These are phyloP conservation scores for Athelia psychrophila DNA, from an alignment of 1,284 basidiomycete species.

Conservation along the genomic window DNA sequence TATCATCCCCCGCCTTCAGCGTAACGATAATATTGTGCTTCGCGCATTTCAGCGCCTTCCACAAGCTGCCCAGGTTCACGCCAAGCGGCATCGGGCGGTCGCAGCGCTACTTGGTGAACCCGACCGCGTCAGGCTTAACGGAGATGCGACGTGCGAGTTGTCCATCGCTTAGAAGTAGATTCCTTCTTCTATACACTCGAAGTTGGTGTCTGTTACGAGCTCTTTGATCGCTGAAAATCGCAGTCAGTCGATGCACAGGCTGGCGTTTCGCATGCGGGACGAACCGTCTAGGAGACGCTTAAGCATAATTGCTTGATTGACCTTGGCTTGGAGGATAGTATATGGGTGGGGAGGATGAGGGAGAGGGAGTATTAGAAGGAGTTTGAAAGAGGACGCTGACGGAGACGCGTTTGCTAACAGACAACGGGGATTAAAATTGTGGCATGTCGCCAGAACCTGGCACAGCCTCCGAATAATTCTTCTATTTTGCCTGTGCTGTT, in stretches of 20 bases:
- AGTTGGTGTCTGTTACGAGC: constrained; percentile 97
- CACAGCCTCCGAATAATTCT: too few relatives aligned
- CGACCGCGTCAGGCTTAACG: constrained; percentile 72
- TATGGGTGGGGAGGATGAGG: too few relatives aligned
- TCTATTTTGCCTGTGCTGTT: too few relatives aligned
- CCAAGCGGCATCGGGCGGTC: constrained; percentile 95
- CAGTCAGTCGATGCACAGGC: constrained; percentile 2
- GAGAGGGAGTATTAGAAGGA: too few relatives aligned
- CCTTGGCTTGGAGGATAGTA: too few relatives aligned
- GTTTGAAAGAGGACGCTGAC: too few relatives aligned
- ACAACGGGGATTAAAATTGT: too few relatives aligned
- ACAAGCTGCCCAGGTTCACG: constrained; percentile 86
- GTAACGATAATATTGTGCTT: constrained; percentile 95
- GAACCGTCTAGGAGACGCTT: constrained; percentile 88
- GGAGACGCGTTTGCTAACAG: too few relatives aligned
- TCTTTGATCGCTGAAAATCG: constrained; percentile 84
- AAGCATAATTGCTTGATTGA: constrained; percentile 78
- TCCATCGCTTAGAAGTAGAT: constrained; percentile 98
- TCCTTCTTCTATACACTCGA: constrained; percentile 96
- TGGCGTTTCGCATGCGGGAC: constrained; percentile 21
- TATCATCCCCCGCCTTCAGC: constrained; percentile 92
- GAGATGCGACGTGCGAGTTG: constrained; percentile 99
- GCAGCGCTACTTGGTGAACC: constrained; percentile 91
- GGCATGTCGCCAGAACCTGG: too few relatives aligned
- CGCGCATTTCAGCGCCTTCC: constrained; percentile 97